A percentile compares a stretch with the other conserved stretches of the same genome.
phyloP scores from a whole-genome alignment of 495 filamentous ascomycete genomes.

The Aeminium ludgeri region DNA sequence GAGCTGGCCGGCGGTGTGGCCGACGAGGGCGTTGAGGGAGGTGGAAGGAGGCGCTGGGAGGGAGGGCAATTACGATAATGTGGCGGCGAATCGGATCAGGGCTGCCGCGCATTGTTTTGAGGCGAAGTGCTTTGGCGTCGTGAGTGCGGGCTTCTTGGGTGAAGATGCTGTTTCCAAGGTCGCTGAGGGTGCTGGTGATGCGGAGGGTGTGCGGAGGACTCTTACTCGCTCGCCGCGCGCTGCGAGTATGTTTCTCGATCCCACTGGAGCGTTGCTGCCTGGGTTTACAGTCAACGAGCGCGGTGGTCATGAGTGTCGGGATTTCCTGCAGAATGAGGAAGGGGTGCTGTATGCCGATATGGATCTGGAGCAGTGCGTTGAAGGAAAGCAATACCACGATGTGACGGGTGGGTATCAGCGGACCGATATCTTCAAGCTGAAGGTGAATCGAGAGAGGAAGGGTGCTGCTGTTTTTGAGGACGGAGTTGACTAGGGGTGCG shows the following conservation, averaged over 20 bases:
- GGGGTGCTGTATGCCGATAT: conserved; percentile 30
- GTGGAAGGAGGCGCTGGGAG: not conserved
- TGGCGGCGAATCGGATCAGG: conserved; percentile 26
- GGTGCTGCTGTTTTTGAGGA: too few relatives aligned
- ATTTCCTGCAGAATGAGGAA: conserved; percentile 24
- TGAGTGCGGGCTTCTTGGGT: conserved; percentile 23
- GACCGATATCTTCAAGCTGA: conserved; percentile 28
- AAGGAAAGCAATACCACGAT: conserved; percentile 32
- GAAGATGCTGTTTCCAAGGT: conserved; percentile 11
- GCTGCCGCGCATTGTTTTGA: conserved; percentile 32
- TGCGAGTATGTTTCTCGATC: conserved; percentile 26
- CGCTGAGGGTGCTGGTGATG: not conserved
- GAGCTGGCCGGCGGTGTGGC: conserved; percentile 13
- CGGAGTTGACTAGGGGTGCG: too few relatives aligned
- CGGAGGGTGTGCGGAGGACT: not conserved
- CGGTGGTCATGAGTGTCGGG: conserved; percentile 1
- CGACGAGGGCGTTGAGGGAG: not conserved
- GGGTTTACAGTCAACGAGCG: not conserved
- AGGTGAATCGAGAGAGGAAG: conserved; percentile 16
- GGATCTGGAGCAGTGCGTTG: conserved; percentile 25
- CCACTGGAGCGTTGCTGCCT: conserved; percentile 20
- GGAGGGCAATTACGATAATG: conserved; percentile 25
- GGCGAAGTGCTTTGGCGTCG: conserved; percentile 30
- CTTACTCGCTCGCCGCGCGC: not conserved
- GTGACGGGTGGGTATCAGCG: conserved; percentile 29